phyloP scores from a whole-genome alignment of 768 basidiomycete genomes.

The Coprinopsis marcescibilis region DNA sequence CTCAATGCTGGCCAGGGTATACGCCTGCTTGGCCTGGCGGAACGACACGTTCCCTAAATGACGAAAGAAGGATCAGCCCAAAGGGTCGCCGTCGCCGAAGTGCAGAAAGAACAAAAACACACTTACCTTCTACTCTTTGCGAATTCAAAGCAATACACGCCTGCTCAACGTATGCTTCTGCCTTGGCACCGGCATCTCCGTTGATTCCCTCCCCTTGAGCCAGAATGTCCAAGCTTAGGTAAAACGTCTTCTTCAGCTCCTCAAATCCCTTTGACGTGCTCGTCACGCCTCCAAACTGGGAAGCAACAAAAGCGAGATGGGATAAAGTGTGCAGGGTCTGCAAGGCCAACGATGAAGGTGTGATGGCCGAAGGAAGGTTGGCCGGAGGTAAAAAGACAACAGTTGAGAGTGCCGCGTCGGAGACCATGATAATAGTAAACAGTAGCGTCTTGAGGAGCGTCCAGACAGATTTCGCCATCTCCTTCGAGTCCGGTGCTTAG shows the following conservation, averaged over 20 bases:
- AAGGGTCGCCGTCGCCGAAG: not conserved
- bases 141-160: conserved; percentile 21
- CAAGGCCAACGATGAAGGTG: conserved; percentile 47
- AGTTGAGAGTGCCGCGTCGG: conserved; percentile 53
- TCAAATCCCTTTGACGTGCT: conserved; percentile 50
- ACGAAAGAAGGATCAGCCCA: not conserved
- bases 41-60: conserved; percentile 7
- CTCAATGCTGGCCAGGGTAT: conserved; percentile 68
- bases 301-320: conserved; percentile 69
- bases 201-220: conserved; percentile 29
- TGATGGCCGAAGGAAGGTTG: conserved; percentile 19
- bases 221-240: conserved; percentile 72
- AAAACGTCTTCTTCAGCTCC: conserved; percentile 72
- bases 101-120: too few species aligned
- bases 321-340: conserved; percentile 52
- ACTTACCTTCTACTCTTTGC: conserved; percentile 22
- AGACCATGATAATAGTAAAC: conserved; percentile 68
- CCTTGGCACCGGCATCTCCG: conserved; percentile 15
- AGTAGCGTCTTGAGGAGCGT: conserved; percentile 64
- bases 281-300: conserved; percentile 72
- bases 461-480: conserved; percentile 53
- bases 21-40: conserved; percentile 44
- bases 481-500: conserved; percentile 38
- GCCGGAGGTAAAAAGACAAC: conserved; percentile 46
- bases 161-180: conserved; percentile 25